Conservation (phyloP, 495 filamentous ascomycete genomes). For the Saxophila tyrrhenica region DNA sequence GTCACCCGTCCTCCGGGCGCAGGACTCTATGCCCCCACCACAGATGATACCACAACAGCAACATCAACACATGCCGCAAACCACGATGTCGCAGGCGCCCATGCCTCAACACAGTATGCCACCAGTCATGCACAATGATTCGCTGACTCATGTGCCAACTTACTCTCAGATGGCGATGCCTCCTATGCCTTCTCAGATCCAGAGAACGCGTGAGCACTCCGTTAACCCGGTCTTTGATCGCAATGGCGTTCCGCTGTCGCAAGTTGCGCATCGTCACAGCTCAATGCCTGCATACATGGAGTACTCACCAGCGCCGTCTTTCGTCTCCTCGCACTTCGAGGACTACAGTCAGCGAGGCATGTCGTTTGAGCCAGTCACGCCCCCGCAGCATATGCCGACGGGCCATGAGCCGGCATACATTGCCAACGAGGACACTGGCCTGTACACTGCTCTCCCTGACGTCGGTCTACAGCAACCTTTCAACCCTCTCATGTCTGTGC, state of each 20-base stretch:
- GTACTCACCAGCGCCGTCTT: conserved; percentile 94
- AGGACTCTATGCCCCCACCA: conserved; percentile 79
- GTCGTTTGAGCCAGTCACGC: conserved; percentile 92
- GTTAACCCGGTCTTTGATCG: conserved; percentile 75
- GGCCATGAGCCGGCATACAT: conserved; percentile 88
- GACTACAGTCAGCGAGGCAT: conserved; percentile 95
- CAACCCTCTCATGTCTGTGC: conserved; percentile 82
- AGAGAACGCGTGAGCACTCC: conserved; percentile 70
- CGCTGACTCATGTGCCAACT: conserved; percentile 55
- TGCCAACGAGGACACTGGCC: conserved; percentile 89
- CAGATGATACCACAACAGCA: conserved; percentile 54
- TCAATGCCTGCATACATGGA: conserved; percentile 97
- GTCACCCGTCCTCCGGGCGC: conserved; percentile 76
- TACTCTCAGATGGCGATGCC: conserved; percentile 33
- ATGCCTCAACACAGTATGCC: conserved; percentile 29
- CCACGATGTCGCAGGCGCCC: conserved; percentile 37
- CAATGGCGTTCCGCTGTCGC: conserved; percentile 72
- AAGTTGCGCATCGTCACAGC: conserved; percentile 78
- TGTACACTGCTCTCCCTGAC: conserved; percentile 90
- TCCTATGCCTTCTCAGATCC: conserved; percentile 47
- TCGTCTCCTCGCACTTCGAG: conserved; percentile 91
- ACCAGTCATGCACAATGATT: conserved; percentile 62
- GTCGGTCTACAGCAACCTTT: conserved; percentile 47
- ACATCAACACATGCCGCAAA: conserved; percentile 6
- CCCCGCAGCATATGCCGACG: conserved; percentile 76